Evolutionary conservation across 495 filamentous ascomycete species (phyloP), one percentile per base, ranked within the genome.

Genomic region (Thermothielavioides terrestris): DNA sequence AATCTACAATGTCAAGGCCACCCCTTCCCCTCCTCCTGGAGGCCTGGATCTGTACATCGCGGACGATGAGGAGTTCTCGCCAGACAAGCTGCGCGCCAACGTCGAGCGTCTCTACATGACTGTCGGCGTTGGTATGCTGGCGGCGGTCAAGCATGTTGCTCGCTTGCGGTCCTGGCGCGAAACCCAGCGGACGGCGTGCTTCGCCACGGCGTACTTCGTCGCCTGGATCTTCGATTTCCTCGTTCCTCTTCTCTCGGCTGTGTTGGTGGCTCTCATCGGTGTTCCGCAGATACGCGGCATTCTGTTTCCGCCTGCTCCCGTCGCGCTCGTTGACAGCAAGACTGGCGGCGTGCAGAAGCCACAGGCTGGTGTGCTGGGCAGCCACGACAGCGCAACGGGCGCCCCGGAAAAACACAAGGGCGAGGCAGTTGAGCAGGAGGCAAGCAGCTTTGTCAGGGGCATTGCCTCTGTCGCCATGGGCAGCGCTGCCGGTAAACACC

Each of bases 101-200:
- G 54, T 94, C n/a, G 89, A 95, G 63, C 71, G 89, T 8, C 75
- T 94, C 23, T 95, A 95, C 63, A 90, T 83, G 72, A 88, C 86
- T 0, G 79, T 94, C 1, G 71, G 85, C 3, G 78, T 92, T 26
- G 80, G 83, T 1, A 17, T 88, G 39, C 72, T 85, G 12, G 77
- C 72, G 0, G 74, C 81, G 37, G 77, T 74, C 9, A 87, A 89
- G 47, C 89, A 95, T 58, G 76, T 90, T 54, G 82, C 75, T 1
- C 71, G 88, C 6, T 62, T 95, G 20, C 77, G 89, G 14, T 91
- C 86, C 9, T 95, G 89, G 89, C 69, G 77, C 37, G 88, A 95
- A 62, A 75, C 71, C 1, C 66, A 72, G 38, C 71, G 89, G 28
- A 94, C 88, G 0, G 68, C 78, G 1, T 70, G 63, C 17, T 94